Base-by-base conservation (phyloP, 75 land plant species). In the Selaginella moellendorffii region DNA sequence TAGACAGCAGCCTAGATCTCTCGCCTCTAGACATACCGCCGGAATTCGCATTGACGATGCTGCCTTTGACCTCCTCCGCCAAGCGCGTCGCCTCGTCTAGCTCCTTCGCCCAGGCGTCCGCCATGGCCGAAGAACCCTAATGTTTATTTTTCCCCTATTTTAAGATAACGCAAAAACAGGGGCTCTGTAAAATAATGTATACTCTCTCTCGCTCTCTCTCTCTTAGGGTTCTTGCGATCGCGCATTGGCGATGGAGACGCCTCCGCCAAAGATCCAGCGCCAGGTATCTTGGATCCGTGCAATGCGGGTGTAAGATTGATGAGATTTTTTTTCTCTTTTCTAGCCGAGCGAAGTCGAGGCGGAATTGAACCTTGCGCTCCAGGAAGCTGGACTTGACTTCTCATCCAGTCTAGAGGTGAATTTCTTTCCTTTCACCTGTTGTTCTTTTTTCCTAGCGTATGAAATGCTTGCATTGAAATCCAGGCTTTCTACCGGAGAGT, bases 101-200 rank as follows among this genome's bases (percentile, higher is more conserved):
- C 58, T 92, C 97, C 72, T 73, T 80, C 69, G 78, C 62, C 97
- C 97, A 92, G 31, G 84, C 64, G 23, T 92, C 97, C 62, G 84
- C 46, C 46, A 36, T 36, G 14, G 46, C 46, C 46, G 10, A 36
- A 36, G 46, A 36, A 36, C 5, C 46, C 46, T 36, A 36, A 36
- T 36, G n/a, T n/a, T n/a, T n/a, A n/a, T n/a, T n/a, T n/a, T n/a
- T n/a, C n/a, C n/a, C n/a, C n/a, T n/a, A n/a, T n/a, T n/a, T n/a
- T n/a, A n/a, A n/a, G n/a, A n/a, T n/a, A n/a, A n/a, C n/a, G n/a
- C n/a, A n/a, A n/a, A n/a, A n/a, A n/a, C n/a, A n/a, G n/a, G n/a
- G n/a, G n/a, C n/a, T n/a, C n/a, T n/a, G n/a, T n/a, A n/a, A n/a
- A n/a, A n/a, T n/a, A n/a, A n/a, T n/a, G n/a, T n/a, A n/a, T n/a